Evolutionary conservation across 164 flowering plant genomes (phyloP).

Genomic region (Platanus orientalis): DNA sequence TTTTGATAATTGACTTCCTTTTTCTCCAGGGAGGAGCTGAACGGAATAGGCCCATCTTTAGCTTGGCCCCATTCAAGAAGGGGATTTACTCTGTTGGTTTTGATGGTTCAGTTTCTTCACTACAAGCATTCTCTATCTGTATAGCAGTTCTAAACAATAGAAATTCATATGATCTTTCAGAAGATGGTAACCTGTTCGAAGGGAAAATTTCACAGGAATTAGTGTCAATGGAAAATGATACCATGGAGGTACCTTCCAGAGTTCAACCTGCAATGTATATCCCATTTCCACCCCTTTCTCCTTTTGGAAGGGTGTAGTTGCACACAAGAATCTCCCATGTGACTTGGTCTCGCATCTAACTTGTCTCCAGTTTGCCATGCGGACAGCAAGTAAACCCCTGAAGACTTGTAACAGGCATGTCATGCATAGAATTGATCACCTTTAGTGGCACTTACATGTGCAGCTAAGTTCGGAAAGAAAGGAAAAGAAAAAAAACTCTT

Average conservation of each 20-base stretch:
- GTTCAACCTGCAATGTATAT: too few species aligned
- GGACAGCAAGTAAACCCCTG: background rate
- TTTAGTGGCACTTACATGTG: too few species aligned
- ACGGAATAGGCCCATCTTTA: slow-evolving; percentile 42
- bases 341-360: background rate
- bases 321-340: background rate
- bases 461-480: too few species aligned
- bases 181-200: slow-evolving; percentile 13
- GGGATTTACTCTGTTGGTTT: slow-evolving; percentile 57
- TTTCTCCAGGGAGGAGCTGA: slow-evolving; percentile 43
- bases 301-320: slow-evolving; percentile 62
- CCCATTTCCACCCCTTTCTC: slow-evolving; percentile 65
- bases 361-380: background rate
- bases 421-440: too few species aligned
- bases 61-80: slow-evolving; percentile 40
- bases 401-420: too few species aligned
- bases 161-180: slow-evolving; percentile 23
- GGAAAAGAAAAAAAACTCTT: too few species aligned
- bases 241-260: slow-evolving; percentile 23
- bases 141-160: slow-evolving; percentile 48
- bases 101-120: slow-evolving; percentile 43
- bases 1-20: background rate
- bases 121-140: slow-evolving; percentile 77
- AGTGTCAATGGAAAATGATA: slow-evolving; percentile 7
- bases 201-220: slow-evolving; percentile 19